phyloP scores from a whole-genome alignment of 768 basidiomycete species.

The Paxillus involutus region DNA sequence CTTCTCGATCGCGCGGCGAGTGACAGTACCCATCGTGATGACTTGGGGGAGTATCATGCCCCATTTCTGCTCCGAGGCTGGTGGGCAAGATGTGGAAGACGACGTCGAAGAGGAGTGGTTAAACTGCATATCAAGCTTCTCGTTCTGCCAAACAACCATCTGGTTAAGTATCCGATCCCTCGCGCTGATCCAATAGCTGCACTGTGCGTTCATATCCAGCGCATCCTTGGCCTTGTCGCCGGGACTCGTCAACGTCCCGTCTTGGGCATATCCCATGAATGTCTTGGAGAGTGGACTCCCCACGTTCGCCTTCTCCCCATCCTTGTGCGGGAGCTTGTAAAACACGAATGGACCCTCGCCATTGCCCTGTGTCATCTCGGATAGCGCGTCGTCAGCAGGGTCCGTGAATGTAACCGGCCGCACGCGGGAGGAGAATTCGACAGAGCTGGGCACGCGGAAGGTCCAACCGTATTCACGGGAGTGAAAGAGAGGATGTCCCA shows the following conservation, averaged over 20 bases:
- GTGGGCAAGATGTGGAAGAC: slow-evolving; percentile 5
- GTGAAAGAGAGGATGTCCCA: slow-evolving; percentile 79
- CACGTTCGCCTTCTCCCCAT: slow-evolving; percentile 94
- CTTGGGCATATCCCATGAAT: slow-evolving; percentile 86
- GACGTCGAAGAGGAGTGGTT: slow-evolving; percentile 6
- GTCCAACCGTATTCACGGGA: slow-evolving; percentile 91
- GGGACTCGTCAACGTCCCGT: slow-evolving; percentile 83
- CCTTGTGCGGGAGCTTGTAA: slow-evolving; percentile 95
- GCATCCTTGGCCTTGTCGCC: slow-evolving; percentile 81
- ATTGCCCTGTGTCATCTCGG: slow-evolving; percentile 42
- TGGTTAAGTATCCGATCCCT: slow-evolving; percentile 90
- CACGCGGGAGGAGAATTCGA: slow-evolving; percentile 45
- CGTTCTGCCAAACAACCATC: slow-evolving; percentile 83
- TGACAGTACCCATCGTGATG: slow-evolving; percentile 98
- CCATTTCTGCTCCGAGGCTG: slow-evolving; percentile 49
- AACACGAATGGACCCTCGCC: slow-evolving; percentile 53
- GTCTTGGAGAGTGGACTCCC: slow-evolving; percentile 87
- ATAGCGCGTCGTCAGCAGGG: slow-evolving; percentile 57
- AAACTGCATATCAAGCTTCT: slow-evolving; percentile 54
- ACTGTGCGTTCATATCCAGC: slow-evolving; percentile 88
- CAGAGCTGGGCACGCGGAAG: slow-evolving; percentile 66
- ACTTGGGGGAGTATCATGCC: slow-evolving; percentile 96
- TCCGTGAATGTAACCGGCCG: slow-evolving; percentile 59
- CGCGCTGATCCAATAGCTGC: slow-evolving; percentile 97
- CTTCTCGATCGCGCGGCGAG: slow-evolving; percentile 94